phyloP scores from a whole-genome alignment of 805 yeast species.

The Sungouiella thailandica region DNA sequence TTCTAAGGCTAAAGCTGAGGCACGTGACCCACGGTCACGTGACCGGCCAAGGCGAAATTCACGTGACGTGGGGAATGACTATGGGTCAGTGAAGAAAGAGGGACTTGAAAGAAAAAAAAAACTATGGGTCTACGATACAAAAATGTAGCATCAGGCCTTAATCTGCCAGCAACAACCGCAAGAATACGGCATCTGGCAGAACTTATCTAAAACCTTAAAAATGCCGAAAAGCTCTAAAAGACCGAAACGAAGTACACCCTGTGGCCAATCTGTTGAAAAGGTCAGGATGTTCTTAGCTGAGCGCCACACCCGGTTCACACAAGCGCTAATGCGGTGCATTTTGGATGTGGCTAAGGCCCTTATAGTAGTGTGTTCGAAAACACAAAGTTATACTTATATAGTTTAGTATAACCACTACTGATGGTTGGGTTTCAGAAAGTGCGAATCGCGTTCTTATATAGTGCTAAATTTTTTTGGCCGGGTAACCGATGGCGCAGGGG shows the following conservation, averaged over 20 bases:
- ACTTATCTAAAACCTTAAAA: slow-evolving; percentile 27
- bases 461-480: no score
- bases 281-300: slow-evolving; percentile 74
- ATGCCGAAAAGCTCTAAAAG: slow-evolving; percentile 51
- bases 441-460: no score
- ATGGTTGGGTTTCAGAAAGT: slow-evolving; percentile 36
- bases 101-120: no score
- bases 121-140: slow-evolving; percentile 1
- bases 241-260: slow-evolving; percentile 72
- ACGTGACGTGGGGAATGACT: background rate
- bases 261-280: slow-evolving; percentile 70
- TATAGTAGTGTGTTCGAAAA: slow-evolving; percentile 31
- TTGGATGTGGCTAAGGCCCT: slow-evolving; percentile 35
- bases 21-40: slow-evolving; percentile 1
- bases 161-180: slow-evolving; percentile 32
- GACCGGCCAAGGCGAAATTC: slow-evolving; percentile 3
- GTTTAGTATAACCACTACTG: slow-evolving; percentile 82
- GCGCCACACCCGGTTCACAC: slow-evolving; percentile 36
- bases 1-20: no score
- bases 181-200: slow-evolving; percentile 22
- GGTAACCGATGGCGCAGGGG: no score
- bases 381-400: slow-evolving; percentile 52
- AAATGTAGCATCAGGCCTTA: slow-evolving; percentile 51
- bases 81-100: no score
- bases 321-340: slow-evolving; percentile 42